Evolutionary conservation across 805 yeast genomes (phyloP).

Genomic region (Maudiozyma barnettii): DNA sequence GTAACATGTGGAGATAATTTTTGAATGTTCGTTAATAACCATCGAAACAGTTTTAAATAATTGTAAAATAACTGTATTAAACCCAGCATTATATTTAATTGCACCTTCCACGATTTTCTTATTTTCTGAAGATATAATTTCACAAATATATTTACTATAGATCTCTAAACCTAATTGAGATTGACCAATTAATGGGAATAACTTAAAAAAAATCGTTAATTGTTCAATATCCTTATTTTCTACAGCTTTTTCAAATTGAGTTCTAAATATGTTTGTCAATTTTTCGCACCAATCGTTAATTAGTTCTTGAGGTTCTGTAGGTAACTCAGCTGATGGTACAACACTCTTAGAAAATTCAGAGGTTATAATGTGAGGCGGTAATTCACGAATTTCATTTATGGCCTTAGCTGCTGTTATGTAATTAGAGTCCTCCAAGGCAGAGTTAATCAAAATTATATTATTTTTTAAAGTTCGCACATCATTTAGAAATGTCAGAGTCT

Average conservation of each 20-base stretch:
- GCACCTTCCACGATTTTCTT: constrained; percentile 52
- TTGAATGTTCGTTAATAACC: constrained; percentile 79
- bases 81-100: constrained; percentile 26
- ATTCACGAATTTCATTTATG: constrained; percentile 40
- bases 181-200: constrained; percentile 79
- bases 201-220: constrained; percentile 69
- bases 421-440: constrained; percentile 54
- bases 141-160: constrained; percentile 80
- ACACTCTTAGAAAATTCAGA: constrained; percentile 70
- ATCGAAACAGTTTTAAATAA: constrained; percentile 77
- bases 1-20: constrained; percentile 64
- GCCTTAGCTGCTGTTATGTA: constrained; percentile 75
- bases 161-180: constrained; percentile 62
- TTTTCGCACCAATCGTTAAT: constrained; percentile 50
- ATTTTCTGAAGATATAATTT: constrained; percentile 71
- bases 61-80: constrained; percentile 40
- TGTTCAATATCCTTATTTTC: constrained; percentile 51
- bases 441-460: constrained; percentile 53
- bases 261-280: constrained; percentile 46
- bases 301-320: constrained; percentile 60
- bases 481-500: constrained; percentile 54
- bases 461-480: constrained; percentile 57
- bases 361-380: constrained; percentile 48
- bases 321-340: constrained; percentile 80
- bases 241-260: constrained; percentile 67